Evolutionary conservation across 2,329 filamentous ascomycete species (phyloP).

Genomic region (Sphaerulina vaccinii): DNA sequence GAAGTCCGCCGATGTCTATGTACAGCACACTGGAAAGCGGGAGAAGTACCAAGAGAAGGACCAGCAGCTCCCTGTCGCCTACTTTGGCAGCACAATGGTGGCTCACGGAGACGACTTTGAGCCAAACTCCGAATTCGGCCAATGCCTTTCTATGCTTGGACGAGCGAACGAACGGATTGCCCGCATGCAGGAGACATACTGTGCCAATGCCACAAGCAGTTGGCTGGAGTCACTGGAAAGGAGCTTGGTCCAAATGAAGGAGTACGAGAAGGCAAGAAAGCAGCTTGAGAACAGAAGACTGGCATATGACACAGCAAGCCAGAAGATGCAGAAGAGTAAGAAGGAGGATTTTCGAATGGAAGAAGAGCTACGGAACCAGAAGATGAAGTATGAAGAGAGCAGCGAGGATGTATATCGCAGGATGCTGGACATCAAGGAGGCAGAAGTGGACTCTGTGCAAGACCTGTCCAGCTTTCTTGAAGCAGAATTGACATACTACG

Average conservation of each 20-base stretch:
- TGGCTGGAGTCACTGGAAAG: slow-evolving; percentile 93
- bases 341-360: slow-evolving; percentile 91
- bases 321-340: slow-evolving; percentile 90
- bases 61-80: slow-evolving; percentile 75
- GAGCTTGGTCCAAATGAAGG: slow-evolving; percentile 91
- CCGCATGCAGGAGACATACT: slow-evolving; percentile 79
- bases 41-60: slow-evolving; percentile 85
- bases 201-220: slow-evolving; percentile 70
- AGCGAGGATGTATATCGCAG: slow-evolving; percentile 86
- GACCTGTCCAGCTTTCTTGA: slow-evolving; percentile 82
- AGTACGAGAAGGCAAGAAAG: slow-evolving; percentile 89
- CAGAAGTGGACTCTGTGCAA: slow-evolving; percentile 76
- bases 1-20: slow-evolving; percentile 77
- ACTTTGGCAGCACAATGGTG: slow-evolving; percentile 82
- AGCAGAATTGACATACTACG: slow-evolving; percentile 85
- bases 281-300: slow-evolving; percentile 88
- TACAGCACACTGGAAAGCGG: slow-evolving; percentile 83
- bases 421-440: slow-evolving; percentile 96
- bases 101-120: slow-evolving; percentile 91
- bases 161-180: slow-evolving; percentile 85
- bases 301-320: slow-evolving; percentile 84
- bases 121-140: slow-evolving; percentile 84
- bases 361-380: slow-evolving; percentile 85
- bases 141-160: slow-evolving; percentile 75
- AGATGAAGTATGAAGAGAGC: slow-evolving; percentile 94